These are phyloP conservation scores for Trichoderma sp. DNA, from an alignment of 2,329 filamentous ascomycete species.

Conservation along the genomic window DNA sequence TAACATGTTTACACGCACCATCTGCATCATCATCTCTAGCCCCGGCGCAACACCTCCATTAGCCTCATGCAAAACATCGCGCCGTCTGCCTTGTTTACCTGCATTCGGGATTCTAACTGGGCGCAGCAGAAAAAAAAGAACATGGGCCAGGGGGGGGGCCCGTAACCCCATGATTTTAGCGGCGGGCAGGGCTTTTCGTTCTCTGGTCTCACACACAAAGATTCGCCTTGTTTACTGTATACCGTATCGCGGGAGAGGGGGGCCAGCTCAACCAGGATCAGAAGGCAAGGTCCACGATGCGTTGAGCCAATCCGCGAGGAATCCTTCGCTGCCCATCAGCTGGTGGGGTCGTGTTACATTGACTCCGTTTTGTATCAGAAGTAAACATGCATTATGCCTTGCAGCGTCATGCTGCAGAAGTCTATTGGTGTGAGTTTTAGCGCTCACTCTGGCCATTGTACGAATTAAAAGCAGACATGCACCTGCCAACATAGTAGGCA, in stretches of 20 bases:
- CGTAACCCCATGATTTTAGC: background rate
- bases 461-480: background rate
- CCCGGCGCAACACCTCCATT: conserved; percentile 7
- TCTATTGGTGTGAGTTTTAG: background rate
- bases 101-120: conserved; percentile 16
- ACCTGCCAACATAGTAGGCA: background rate
- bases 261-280: background rate
- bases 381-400: conserved; percentile 12
- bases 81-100: conserved; percentile 11
- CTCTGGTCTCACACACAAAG: background rate
- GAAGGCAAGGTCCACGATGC: background rate
- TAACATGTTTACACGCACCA: background rate
- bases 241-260: background rate
- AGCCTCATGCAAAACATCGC: conserved; percentile 26
- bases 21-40: background rate
- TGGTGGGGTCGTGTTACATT: conserved; percentile 14
- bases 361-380: background rate
- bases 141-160: background rate
- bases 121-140: background rate
- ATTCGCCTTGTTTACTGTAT: background rate
- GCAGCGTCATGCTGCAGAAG: background rate
- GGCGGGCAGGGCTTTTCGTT: background rate
- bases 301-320: conserved; percentile 5
- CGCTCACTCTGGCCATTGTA: conserved; percentile 8
- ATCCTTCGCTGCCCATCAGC: conserved; percentile 18